Evolutionary conservation across 1,284 basidiomycete genomes (phyloP), one percentile per base, ranked within the genome.

Genomic region (Irpex sp.): DNA sequence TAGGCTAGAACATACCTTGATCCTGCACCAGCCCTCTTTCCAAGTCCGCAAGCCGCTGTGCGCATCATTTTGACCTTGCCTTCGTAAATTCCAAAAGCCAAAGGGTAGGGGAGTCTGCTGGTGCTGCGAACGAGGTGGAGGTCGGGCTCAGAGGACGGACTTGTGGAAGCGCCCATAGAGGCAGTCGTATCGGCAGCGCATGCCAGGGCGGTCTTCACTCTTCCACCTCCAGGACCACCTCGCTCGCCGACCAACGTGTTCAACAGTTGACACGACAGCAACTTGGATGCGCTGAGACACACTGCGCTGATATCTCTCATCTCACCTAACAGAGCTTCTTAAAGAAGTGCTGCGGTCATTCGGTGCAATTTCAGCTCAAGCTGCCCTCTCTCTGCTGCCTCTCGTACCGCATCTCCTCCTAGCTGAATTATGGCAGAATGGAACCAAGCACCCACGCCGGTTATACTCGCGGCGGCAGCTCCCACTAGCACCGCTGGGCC

Each of bases 401-500:
- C n/a, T 7, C n/a, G 12, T 23, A 23, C 10, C 16, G 21, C 16
- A 16, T 56, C 42, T 4, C 18, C 4, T 10, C 16, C 28, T 6
- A 33, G 28, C 3, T 33, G 28, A 23, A 23, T n/a, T 10, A 64
- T 62, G 63, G 21, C 57, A 3, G 53, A 36, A 36, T 63, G 59
- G 59, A 48, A 45, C 3, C 55, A 18, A 58, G 1, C 36, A 12
- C 63, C 67, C 5, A 60, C 68, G 10, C 63, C 67, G n/a, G 63
- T 63, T 3, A 49, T 62, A 10, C 58, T 69, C 56, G 59, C 61
- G 18, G 52, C 52, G 4, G 64, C 66, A 19, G 64, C 69, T n/a
- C 58, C 68, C 9, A 56, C 68, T 37, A 39, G 73, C 0, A 64
- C 75, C 0, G 66, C 70, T 2, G 67, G 72, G 1, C 78, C 84